Conservation (phyloP, 352 stramenopile species). For the Phytophthora agathidicida region DNA sequence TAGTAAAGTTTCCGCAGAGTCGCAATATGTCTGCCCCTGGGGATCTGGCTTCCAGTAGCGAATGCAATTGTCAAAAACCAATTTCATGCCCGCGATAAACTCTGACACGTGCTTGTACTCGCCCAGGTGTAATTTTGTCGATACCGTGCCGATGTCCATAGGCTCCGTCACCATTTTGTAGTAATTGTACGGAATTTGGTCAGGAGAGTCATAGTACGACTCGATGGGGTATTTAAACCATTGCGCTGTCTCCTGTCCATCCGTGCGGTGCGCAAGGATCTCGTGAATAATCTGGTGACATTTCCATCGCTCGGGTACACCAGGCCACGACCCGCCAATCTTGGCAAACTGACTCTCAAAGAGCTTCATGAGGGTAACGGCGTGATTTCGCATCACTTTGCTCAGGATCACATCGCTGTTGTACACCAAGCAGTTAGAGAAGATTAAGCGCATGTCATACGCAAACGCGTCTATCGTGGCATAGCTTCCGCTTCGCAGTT, state of each 20-base stretch:
- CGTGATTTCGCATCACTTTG: conserved; percentile 85
- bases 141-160: conserved; percentile 87
- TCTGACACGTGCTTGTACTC: conserved; percentile 63
- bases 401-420: conserved; percentile 87
- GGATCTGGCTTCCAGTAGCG: conserved; percentile 80
- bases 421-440: conserved; percentile 91
- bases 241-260: conserved; percentile 80
- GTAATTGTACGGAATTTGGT: conserved; percentile 86
- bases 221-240: conserved; percentile 90
- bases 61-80: conserved; percentile 90
- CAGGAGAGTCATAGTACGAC: conserved; percentile 84
- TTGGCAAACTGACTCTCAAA: conserved; percentile 81
- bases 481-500: conserved; percentile 79
- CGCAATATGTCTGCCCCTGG: conserved; percentile 81
- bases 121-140: conserved; percentile 67
- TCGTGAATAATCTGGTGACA: conserved; percentile 86
- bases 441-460: conserved; percentile 80
- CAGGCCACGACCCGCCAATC: conserved; percentile 68
- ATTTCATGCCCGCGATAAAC: conserved; percentile 67
- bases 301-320: conserved; percentile 78
- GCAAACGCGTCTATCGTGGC: conserved; percentile 69
- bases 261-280: conserved; percentile 72
- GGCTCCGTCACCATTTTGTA: conserved; percentile 79
- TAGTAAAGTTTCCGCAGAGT: conserved; percentile 69
- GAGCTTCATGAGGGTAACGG: conserved; percentile 84